Base-by-base conservation (phyloP, 495 filamentous ascomycete genomes). In the Penicillium cataractarum region DNA sequence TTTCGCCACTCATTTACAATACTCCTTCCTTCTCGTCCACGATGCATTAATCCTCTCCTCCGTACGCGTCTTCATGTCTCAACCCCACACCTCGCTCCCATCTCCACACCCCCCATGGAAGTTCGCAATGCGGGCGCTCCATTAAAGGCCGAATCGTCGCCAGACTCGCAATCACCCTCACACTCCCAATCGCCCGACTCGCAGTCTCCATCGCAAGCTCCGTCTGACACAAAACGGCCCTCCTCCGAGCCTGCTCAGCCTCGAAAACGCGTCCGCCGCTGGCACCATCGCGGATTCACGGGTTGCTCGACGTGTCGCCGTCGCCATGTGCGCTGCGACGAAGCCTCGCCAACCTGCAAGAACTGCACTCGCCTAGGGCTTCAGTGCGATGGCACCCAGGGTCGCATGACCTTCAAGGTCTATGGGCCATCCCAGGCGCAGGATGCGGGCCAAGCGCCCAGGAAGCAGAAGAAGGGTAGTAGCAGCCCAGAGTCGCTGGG, bases 261-360 rank as follows among this genome's bases (percentile, higher is more conserved):
- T 67, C 60, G 76, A 68, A 70, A 75, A 65, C 58, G 83, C 78
- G 58, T 80, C 74, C 58, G 79, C 61, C 66, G 79, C 71, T 68
- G 79, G 71, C 63, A 78, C 62, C 59, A 81, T 65, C 66, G 79
- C 26, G 71, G 78, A 27, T 79, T 78, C 69, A 68, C 81, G 60
- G 66, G 76, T 48, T 71, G 74, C 72, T 76, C 77, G 22, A 81
- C 77, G 51, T 71, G 75, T 71, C 61, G 77, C 55, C 49, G 78
- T 58, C 68, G 79, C 57, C 68, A 83, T 74, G 57, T 84, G 65
- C 65, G 77, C 66, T 76, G 80, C 54, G 78, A 82, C 57, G 79
- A 81, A 59, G 66, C 75, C 0, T 76, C 73, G 4, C 79, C 80
- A 0, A 60, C 68, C 0, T 82, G 80, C 65, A 75, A 75, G 26